Evolutionary conservation across 495 filamentous ascomycete species (phyloP).

Genomic region (Podospora pseudocomata): DNA sequence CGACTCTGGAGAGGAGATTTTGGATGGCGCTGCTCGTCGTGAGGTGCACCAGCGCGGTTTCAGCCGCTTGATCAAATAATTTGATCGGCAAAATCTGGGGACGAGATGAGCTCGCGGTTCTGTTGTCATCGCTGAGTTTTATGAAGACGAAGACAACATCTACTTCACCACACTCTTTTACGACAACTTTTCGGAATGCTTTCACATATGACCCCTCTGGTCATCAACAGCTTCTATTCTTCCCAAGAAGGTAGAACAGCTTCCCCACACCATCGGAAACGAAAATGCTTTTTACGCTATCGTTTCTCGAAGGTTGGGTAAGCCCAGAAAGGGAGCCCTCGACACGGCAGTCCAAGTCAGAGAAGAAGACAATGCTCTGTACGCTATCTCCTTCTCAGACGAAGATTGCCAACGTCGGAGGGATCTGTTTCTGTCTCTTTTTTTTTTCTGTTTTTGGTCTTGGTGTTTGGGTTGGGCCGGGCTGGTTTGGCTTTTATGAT

Average conservation of each 20-base stretch:
- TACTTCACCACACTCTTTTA: conserved; percentile 27
- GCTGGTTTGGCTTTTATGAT: conserved; percentile 43
- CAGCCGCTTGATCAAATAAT: conserved; percentile 49
- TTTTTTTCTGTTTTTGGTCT: conserved; percentile 17
- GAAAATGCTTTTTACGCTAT: conserved; percentile 12
- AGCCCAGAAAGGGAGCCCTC: not conserved
- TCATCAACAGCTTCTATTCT: not conserved
- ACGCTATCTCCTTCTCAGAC: conserved; percentile 36
- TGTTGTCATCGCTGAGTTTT: not conserved
- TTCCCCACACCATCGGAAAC: not conserved
- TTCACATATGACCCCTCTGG: not conserved
- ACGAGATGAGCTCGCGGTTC: conserved; percentile 15
- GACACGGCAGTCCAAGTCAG: not conserved
- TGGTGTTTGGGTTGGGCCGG: conserved; percentile 8
- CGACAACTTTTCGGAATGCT: conserved; percentile 14
- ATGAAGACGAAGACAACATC: conserved; percentile 8
- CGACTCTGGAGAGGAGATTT: conserved; percentile 48
- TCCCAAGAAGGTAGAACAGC: not conserved
- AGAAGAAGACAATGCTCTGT: conserved; percentile 13
- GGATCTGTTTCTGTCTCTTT: conserved; percentile 19
- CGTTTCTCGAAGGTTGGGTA: not conserved
- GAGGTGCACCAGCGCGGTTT: conserved; percentile 68
- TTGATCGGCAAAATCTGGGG: not conserved
- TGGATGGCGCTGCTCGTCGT: conserved; percentile 68
- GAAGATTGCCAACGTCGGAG: conserved; percentile 18